phyloP scores from a whole-genome alignment of 2,329 filamentous ascomycete species.

The Colletotrichum sp. region DNA sequence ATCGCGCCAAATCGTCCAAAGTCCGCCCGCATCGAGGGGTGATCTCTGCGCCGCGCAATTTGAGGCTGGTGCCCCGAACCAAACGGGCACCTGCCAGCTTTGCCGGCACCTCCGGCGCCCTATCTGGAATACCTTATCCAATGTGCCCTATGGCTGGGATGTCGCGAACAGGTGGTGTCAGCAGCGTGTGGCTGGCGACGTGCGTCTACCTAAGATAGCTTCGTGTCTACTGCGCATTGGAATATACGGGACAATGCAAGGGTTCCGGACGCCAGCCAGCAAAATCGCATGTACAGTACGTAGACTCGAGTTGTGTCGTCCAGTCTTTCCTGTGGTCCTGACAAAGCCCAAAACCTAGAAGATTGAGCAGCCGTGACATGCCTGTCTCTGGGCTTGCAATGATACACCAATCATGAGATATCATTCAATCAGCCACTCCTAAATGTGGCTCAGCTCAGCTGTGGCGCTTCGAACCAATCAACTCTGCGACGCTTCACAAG shows the following conservation, averaged over 20 bases:
- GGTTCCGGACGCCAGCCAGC: neutral
- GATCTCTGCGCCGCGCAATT: neutral
- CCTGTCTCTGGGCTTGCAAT: neutral
- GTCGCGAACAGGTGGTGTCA: neutral
- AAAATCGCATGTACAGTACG: neutral
- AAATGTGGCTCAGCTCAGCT: neutral
- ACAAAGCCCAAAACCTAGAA: neutral
- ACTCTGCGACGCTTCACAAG: neutral
- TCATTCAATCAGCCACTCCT: neutral
- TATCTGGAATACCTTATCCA: neutral
- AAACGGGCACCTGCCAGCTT: neutral
- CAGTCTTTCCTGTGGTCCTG: neutral
- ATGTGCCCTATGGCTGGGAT: neutral
- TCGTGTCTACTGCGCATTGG: neutral
- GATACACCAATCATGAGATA: neutral
- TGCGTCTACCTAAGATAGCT: neutral
- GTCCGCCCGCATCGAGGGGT: neutral
- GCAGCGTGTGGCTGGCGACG: neutral
- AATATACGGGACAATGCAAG: neutral
- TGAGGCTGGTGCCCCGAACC: neutral
- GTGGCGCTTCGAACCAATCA: conserved; percentile 8
- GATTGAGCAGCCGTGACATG: neutral
- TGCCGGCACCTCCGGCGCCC: neutral
- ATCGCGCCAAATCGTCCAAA: neutral
- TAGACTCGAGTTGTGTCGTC: neutral